Evolutionary conservation across 192 early-diverging fungal species (phyloP).

Genomic region (Backusella macrospora): DNA sequence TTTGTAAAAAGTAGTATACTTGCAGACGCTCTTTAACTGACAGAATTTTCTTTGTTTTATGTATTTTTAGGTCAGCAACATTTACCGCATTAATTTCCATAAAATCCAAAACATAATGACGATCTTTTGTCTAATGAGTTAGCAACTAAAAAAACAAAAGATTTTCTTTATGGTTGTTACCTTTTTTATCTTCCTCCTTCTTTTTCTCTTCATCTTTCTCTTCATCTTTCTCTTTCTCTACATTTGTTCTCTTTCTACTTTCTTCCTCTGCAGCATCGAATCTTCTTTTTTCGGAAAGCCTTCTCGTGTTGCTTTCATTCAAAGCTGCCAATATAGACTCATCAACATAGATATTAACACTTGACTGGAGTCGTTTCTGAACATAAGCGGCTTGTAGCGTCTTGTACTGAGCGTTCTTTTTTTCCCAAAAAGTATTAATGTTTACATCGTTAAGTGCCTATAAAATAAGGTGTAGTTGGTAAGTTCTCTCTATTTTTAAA

Average conservation of each 20-base stretch:
- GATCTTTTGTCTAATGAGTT: slow-evolving; percentile 12
- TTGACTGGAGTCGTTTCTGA: slow-evolving; percentile 1
- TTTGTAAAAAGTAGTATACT: slow-evolving; percentile 8
- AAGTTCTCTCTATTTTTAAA: no score
- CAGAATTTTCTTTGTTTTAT: slow-evolving; percentile 10
- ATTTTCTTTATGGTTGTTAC: slow-evolving; percentile 15
- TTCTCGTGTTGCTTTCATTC: slow-evolving; percentile 11
- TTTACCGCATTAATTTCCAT: slow-evolving; percentile 5
- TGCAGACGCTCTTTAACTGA: slow-evolving; percentile 9
- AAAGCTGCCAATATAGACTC: slow-evolving; percentile 9
- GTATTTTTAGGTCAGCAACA: slow-evolving; percentile 5
- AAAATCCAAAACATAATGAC: slow-evolving; percentile 10
- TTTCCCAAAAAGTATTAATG: slow-evolving; percentile 7
- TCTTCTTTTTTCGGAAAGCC: slow-evolving; percentile 6
- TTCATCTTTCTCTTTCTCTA: neutral
- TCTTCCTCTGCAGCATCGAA: slow-evolving; percentile 10
- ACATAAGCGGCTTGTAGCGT: slow-evolving; percentile 11
- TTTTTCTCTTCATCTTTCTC: neutral
- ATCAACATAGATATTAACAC: neutral
- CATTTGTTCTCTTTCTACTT: slow-evolving; percentile 3
- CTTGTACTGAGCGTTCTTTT: slow-evolving; percentile 11
- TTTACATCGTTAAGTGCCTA: neutral
- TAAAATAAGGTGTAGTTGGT: no score
- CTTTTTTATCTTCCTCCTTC: neutral
- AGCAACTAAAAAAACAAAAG: slow-evolving; percentile 12